phyloP scores from a whole-genome alignment of 139 green algal species.

The Pedinophyceae sp. region DNA sequence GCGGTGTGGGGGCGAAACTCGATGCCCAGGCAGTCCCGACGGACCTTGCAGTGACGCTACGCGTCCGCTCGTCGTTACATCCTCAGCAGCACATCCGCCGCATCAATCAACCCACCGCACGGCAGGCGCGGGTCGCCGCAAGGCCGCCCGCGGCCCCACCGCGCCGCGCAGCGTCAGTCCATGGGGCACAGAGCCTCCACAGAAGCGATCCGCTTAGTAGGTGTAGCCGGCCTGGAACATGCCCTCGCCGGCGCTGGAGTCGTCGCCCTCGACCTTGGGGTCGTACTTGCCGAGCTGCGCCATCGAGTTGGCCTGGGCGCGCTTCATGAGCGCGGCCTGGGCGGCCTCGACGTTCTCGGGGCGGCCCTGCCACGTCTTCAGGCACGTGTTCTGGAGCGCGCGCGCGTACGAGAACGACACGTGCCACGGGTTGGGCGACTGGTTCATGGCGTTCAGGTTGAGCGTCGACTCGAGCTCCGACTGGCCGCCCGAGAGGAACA shows the following conservation, averaged over 20 bases:
- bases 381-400: conserved; percentile 67
- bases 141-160: too few species aligned
- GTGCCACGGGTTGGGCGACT: conserved; percentile 98
- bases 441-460: conserved; percentile 99
- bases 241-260: conserved; percentile 53
- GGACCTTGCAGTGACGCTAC: too few species aligned
- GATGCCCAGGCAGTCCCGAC: too few species aligned
- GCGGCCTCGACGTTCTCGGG: conserved; percentile 65
- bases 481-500: conserved; percentile 98
- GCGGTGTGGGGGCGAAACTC: too few species aligned
- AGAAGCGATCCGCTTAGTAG: conserved; percentile 59
- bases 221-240: conserved; percentile 92
- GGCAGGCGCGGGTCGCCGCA: too few species aligned
- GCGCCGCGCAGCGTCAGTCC: too few species aligned
- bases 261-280: conserved; percentile 25
- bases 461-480: conserved; percentile 97
- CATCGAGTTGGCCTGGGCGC: conserved; percentile 83
- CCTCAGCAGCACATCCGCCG: too few species aligned
- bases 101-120: too few species aligned
- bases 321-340: conserved; percentile 80
- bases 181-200: too few species aligned
- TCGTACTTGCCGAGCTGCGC: conserved; percentile 96
- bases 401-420: conserved; percentile 99
- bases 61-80: too few species aligned
- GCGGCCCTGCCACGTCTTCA: conserved; percentile 64